Base-by-base conservation (phyloP, 768 basidiomycete genomes). In the Tricholoma flavovirens region DNA sequence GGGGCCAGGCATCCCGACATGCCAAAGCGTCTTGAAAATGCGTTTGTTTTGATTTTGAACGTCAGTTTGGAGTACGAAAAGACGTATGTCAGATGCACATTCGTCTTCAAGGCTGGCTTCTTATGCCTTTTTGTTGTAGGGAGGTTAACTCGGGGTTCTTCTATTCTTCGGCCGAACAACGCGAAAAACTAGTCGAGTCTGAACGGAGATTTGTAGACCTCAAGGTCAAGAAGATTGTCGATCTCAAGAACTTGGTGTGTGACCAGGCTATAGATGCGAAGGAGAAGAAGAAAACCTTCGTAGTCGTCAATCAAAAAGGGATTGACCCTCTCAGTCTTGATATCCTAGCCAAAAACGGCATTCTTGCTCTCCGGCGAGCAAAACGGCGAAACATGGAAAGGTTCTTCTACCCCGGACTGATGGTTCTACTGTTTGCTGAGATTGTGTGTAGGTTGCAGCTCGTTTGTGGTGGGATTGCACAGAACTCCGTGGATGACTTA, bases 111-210 rank as follows among this genome's bases (percentile, higher is more conserved):
- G 53, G 53, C 57, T 51, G 5, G 53, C 26, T 55, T 58, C 66
- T 53, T 58, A 57, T 55, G 53, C 59, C 61, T 57, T 60, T 50
- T 66, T 54, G 57, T 55, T 55, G 49, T 64, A 98, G 95, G 61
- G 97, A 99, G 81, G 93, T 99, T 67, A 99, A 99, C 77, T 98
- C 97, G 33, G 87, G 93, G 22, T 99, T 99, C 82, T 99, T 98
- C 80, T 99, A 99, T 75, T 97, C 95, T 3, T 93, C 93, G 2
- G 88, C 97, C 15, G 96, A 97, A 68, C 97, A 99, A 71, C 87
- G 97, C 36, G 97, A 99, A 73, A 98, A 98, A 74, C 86, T 99
- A 15, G 94, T 99, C 57, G 97, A 99, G 72, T 94, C 95, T 4
- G 97, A 99, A 69, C 83, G 97, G 53, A 83, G 83, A 59, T 96